These are phyloP conservation scores for Globisporangium barbulae DNA, from an alignment of 352 stramenopile species.

Conservation along the genomic window DNA sequence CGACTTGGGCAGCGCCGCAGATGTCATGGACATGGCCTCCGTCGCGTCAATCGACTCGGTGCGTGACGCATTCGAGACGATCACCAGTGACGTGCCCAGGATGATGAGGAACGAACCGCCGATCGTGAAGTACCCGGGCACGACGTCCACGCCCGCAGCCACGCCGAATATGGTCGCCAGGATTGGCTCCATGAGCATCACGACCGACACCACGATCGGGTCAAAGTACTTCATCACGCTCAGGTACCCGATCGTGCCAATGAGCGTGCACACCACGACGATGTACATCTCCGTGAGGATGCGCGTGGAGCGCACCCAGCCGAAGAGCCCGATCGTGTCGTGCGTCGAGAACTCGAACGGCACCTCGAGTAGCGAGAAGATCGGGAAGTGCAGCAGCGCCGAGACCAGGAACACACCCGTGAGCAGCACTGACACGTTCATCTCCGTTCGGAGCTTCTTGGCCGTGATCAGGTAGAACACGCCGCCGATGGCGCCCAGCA, in stretches of 20 bases:
- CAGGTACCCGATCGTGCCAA: conserved; percentile 86
- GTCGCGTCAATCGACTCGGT: conserved; percentile 54
- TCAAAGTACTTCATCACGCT: conserved; percentile 92
- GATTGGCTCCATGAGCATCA: conserved; percentile 88
- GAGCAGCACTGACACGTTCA: conserved; percentile 66
- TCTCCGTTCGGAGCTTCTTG: conserved; percentile 62
- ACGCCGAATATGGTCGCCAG: conserved; percentile 75
- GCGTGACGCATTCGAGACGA: conserved; percentile 69
- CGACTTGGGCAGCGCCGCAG: conserved; percentile 1
- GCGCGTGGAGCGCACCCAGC: conserved; percentile 73
- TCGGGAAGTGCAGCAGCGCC: conserved; percentile 56
- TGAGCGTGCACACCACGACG: conserved; percentile 81
- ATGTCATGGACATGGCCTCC: conserved; percentile 37
- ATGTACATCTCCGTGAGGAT: conserved; percentile 80
- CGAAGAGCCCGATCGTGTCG: conserved; percentile 72
- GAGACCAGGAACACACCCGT: conserved; percentile 68
- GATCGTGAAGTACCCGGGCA: conserved; percentile 75
- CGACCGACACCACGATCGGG: conserved; percentile 85
- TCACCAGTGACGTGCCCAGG: conserved; percentile 62
- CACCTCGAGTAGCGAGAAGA: conserved; percentile 62
- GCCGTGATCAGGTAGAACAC: conserved; percentile 74
- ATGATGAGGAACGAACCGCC: conserved; percentile 63
- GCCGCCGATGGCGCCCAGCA: conserved; percentile 66
- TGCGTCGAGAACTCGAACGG: conserved; percentile 72
- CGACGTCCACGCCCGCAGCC: conserved; percentile 58